phyloP scores from a whole-genome alignment of 139 green algal species.

The Chlorella sp. region DNA sequence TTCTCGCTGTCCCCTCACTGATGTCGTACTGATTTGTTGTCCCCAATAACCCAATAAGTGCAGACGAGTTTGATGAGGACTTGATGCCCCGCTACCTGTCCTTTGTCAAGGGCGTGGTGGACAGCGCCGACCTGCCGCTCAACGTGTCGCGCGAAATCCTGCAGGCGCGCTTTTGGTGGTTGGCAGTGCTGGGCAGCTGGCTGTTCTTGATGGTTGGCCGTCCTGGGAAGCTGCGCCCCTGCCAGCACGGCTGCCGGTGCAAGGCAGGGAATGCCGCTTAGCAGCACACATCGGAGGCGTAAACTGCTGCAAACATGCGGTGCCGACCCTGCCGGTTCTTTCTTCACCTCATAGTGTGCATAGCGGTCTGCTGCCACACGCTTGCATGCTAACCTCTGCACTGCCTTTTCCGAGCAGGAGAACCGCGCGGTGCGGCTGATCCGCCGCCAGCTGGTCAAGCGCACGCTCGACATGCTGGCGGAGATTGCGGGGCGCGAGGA shows the following conservation, averaged over 20 bases:
- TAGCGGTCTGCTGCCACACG: background rate
- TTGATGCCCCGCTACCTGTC: constrained; percentile 93
- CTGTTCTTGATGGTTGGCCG: too few species aligned
- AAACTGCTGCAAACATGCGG: too few species aligned
- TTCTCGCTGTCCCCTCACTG: too few species aligned
- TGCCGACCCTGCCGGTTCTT: too few species aligned
- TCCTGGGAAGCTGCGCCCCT: background rate
- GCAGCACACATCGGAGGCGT: too few species aligned
- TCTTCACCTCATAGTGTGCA: too few species aligned
- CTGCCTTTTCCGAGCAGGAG: too few species aligned
- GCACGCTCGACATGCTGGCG: constrained; percentile 92
- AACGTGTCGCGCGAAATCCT: constrained; percentile 99
- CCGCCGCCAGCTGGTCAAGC: constrained; percentile 90
- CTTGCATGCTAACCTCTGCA: background rate
- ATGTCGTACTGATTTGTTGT: too few species aligned
- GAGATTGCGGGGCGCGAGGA: constrained; percentile 83
- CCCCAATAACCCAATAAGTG: too few species aligned
- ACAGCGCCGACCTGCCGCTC: constrained; percentile 96
- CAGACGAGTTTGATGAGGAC: constrained; percentile 96
- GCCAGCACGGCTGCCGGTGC: background rate
- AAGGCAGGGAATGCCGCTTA: background rate
- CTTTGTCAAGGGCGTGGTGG: constrained; percentile 96
- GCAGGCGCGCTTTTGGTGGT: too few species aligned
- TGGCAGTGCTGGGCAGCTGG: too few species aligned
- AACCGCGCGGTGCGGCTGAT: constrained; percentile 91